Evolutionary conservation across 768 basidiomycete genomes (phyloP).

Genomic region (Tylopilus felleus): DNA sequence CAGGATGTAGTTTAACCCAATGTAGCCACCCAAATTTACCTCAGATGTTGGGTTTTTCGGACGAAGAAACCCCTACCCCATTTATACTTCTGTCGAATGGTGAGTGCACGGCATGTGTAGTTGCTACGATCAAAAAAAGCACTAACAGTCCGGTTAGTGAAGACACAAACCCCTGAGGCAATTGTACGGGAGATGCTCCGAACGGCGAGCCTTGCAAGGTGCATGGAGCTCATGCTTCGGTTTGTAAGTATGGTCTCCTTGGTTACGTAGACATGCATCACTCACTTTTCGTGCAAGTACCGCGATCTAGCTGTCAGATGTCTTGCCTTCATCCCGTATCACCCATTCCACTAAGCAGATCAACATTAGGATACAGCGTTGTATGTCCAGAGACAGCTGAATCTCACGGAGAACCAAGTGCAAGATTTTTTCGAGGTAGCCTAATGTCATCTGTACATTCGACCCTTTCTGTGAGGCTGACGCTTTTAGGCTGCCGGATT

Average conservation of each 20-base stretch:
- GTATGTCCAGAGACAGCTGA: slow-evolving; percentile 43
- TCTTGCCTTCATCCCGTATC: background rate
- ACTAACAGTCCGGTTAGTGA: slow-evolving; percentile 30
- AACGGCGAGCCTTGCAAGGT: slow-evolving; percentile 36
- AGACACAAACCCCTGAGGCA: slow-evolving; percentile 41
- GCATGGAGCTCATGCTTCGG: slow-evolving; percentile 33
- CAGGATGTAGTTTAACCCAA: background rate
- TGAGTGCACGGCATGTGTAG: slow-evolving; percentile 8
- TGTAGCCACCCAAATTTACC: slow-evolving; percentile 50
- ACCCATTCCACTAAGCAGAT: background rate
- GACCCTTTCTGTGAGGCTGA: background rate
- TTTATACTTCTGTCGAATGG: slow-evolving; percentile 53
- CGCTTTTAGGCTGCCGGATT: slow-evolving; percentile 37
- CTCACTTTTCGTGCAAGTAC: slow-evolving; percentile 31
- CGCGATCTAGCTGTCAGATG: slow-evolving; percentile 37
- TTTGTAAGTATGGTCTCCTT: slow-evolving; percentile 25
- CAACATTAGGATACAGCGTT: slow-evolving; percentile 38
- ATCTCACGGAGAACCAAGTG: slow-evolving; percentile 36
- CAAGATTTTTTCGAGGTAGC: slow-evolving; percentile 48
- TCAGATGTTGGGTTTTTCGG: slow-evolving; percentile 50
- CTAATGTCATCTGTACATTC: background rate
- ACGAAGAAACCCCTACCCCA: slow-evolving; percentile 42
- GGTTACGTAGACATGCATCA: background rate
- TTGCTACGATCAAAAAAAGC: background rate
- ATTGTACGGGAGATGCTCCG: slow-evolving; percentile 36